phyloP scores from a whole-genome alignment of 2,329 filamentous ascomycete species.

The Clarireedia sp. region DNA sequence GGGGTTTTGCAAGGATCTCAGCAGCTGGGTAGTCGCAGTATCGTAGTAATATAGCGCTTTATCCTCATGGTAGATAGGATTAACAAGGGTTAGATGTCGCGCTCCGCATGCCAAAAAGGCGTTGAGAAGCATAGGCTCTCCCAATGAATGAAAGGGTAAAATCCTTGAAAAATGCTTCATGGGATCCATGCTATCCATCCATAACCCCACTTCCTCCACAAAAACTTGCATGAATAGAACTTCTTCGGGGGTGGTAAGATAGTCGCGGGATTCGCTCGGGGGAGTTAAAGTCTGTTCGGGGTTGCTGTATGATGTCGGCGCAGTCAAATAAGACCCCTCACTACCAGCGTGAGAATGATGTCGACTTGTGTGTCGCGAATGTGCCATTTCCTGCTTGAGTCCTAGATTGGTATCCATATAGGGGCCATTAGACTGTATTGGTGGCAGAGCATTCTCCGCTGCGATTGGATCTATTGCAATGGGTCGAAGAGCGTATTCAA shows the following conservation, averaged over 20 bases:
- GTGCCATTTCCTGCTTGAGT: slow-evolving; percentile 21
- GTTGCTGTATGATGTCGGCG: slow-evolving; percentile 31
- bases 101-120: slow-evolving; percentile 84
- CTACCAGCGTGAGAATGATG: slow-evolving; percentile 29
- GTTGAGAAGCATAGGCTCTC: slow-evolving; percentile 81
- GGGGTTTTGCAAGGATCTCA: slow-evolving; percentile 72
- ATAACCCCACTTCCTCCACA: slow-evolving; percentile 79
- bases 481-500: slow-evolving; percentile 22
- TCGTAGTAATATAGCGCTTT: slow-evolving; percentile 80
- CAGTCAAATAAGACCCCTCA: slow-evolving; percentile 30
- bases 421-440: slow-evolving; percentile 23
- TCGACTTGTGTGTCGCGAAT: slow-evolving; percentile 22
- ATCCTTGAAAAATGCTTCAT: slow-evolving; percentile 79
- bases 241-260: slow-evolving; percentile 67
- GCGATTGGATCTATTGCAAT: slow-evolving; percentile 13
- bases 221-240: slow-evolving; percentile 88
- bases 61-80: slow-evolving; percentile 63
- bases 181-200: slow-evolving; percentile 89
- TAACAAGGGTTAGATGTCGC: slow-evolving; percentile 67
- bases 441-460: slow-evolving; percentile 24
- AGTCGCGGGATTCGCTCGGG: slow-evolving; percentile 45
- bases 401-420: slow-evolving; percentile 21
- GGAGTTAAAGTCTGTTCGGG: slow-evolving; percentile 30
- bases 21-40: slow-evolving; percentile 69
- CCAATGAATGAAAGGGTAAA: slow-evolving; percentile 74